Evolutionary conservation across 176 grass and related monocot genomes (phyloP).

Genomic region (Oryza longistaminata): DNA sequence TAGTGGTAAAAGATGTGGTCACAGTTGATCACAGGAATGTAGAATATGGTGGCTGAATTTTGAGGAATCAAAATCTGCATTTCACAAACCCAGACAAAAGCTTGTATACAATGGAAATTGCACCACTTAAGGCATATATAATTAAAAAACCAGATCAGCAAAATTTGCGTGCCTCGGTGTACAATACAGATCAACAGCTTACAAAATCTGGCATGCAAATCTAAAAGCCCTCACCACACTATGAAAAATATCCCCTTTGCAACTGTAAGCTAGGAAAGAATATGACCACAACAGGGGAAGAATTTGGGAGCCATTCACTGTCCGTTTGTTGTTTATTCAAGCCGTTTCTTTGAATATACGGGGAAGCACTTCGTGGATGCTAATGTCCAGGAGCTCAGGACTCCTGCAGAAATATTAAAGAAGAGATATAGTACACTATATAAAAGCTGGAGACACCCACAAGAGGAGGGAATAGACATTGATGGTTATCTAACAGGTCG

Average conservation of each 20-base stretch:
- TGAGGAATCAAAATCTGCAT: background rate
- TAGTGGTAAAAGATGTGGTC: background rate
- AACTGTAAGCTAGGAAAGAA: background rate
- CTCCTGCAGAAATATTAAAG: conserved; percentile 54
- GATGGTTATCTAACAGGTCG: conserved; percentile 38
- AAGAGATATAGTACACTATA: conserved; percentile 14
- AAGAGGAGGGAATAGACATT: conserved; percentile 25
- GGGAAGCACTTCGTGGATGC: conserved; percentile 78
- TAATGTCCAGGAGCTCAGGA: conserved; percentile 81
- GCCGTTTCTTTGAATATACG: conserved; percentile 67
- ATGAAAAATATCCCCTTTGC: background rate
- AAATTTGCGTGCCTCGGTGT: conserved; percentile 23
- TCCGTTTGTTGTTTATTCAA: conserved; percentile 21
- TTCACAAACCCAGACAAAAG: background rate
- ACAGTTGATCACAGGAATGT: background rate
- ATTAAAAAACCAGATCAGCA: conserved; percentile 9
- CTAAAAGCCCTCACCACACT: background rate
- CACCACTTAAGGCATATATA: background rate
- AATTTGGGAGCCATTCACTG: background rate
- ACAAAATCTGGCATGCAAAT: background rate
- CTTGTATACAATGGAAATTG: background rate
- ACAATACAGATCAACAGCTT: background rate
- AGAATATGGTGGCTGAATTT: background rate
- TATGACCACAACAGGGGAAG: background rate
- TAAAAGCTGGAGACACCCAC: conserved; percentile 34